Percentiles rank a stretch among this genome's conserved stretches.
Conservation (phyloP, 169 alveolate genomes). For the Plasmodium fragile region DNA sequence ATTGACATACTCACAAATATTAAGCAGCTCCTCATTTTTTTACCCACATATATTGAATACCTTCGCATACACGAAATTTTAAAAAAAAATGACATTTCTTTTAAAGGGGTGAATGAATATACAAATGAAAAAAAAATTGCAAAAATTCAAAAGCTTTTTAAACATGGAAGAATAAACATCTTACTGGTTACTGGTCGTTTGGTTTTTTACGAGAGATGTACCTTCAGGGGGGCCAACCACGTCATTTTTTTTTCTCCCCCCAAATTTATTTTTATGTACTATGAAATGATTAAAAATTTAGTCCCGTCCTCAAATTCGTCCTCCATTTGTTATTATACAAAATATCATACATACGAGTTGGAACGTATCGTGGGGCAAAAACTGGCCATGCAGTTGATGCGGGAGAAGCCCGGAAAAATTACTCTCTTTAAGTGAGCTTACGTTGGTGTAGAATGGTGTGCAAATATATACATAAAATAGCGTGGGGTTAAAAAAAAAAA, state of each 20-base stretch:
- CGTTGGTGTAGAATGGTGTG: not conserved
- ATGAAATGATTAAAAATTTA: conserved; percentile 62
- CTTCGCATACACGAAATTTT: conserved; percentile 35
- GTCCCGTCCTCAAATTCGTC: conserved; percentile 41
- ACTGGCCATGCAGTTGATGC: conserved; percentile 70
- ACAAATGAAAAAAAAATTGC: conserved; percentile 51
- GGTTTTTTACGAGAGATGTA: conserved; percentile 67
- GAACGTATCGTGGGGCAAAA: conserved; percentile 83
- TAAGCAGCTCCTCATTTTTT: conserved; percentile 57
- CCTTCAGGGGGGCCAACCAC: conserved; percentile 68
- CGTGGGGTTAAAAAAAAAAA: not conserved
- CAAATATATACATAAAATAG: conserved; percentile 1
- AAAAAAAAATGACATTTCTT: conserved; percentile 67
- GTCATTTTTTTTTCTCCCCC: conserved; percentile 71
- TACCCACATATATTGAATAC: conserved; percentile 74
- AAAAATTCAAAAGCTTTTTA: conserved; percentile 54
- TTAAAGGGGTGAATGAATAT: conserved; percentile 73
- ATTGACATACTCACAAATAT: conserved; percentile 44
- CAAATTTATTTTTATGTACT: conserved; percentile 56
- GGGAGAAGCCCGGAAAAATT: conserved; percentile 80
- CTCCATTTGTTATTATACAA: conserved; percentile 81
- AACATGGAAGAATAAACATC: conserved; percentile 62
- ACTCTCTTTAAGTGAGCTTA: conserved; percentile 78
- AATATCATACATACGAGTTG: conserved; percentile 80
- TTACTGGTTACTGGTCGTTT: conserved; percentile 63